Evolutionary conservation across 768 basidiomycete species (phyloP), one percentile per base, ranked within the genome.

Genomic region (Chiua virens): DNA sequence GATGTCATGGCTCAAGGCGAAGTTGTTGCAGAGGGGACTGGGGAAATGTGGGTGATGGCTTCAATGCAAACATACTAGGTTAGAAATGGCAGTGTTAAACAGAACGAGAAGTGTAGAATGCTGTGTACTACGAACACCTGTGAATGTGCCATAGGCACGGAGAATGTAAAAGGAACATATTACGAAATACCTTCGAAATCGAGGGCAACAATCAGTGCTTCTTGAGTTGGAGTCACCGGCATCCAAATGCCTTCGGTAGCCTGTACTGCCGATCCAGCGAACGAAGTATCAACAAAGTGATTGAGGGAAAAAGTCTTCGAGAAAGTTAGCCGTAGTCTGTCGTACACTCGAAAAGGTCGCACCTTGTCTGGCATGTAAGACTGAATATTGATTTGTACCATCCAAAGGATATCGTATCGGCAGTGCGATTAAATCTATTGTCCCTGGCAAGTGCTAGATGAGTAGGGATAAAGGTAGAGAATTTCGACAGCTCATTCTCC

Each of bases 161-260:
- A n/a, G n/a, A n/a, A n/a, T n/a, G n/a, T n/a, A 8, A 10, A 21
- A 14, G 7, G n/a, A 7, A 2, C 14, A 21, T 18, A 3, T 10
- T 2, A 11, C 32, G 9, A 32, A 44, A 3, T 40, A 75, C 84
- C 83, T 75, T 85, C 83, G 51, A 85, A 85, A 54, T 85, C 83
- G 10, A 85, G 72, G 4, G 84, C 78, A 1, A 85, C 81, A n/a
- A 85, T 67, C 17, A 85, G 60, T 4, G 63, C 65, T 6, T 82
- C 76, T 23, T 77, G 68, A 0, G 84, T 83, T 1, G 83, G 84
- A 2, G 82, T 82, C 15, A 79, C 79, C 1, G 82, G 83, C 76
- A 84, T 78, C 82, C 82, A 84, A 22, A 85, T 79, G n/a, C 82
- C 82, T 67, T 83, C 80, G 56, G 79, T 83, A 4, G 80, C 82